phyloP scores from a whole-genome alignment of 495 filamentous ascomycete genomes.

The Aspergillus avenaceus region DNA sequence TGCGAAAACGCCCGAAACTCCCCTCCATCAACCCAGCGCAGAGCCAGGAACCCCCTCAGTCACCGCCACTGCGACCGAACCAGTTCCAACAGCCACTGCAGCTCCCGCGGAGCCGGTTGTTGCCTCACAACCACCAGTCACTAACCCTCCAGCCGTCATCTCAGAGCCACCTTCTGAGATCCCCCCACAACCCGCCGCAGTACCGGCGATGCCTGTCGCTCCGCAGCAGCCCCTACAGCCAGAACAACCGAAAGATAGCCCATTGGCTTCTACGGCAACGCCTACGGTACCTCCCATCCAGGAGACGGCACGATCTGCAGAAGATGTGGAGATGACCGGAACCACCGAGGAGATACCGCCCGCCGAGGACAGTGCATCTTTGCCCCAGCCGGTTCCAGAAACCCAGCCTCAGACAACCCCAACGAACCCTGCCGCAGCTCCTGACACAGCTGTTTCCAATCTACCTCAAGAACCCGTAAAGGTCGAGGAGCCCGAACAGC shows the following conservation, averaged over 20 bases:
- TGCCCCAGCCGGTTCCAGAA: not conserved
- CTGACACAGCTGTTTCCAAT: not conserved
- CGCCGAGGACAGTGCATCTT: not conserved
- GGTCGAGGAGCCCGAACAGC: not conserved
- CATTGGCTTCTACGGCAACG: conserved; percentile 3
- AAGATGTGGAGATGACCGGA: conserved; percentile 25
- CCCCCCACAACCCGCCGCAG: conserved; percentile 5
- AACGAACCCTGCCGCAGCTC: not conserved
- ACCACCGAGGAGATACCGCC: not conserved
- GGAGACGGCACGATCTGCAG: conserved; percentile 20
- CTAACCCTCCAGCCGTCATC: conserved; percentile 21
- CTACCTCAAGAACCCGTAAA: not conserved
- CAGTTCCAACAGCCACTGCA: conserved; percentile 3
- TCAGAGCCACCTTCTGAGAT: conserved; percentile 13
- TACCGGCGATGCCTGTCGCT: conserved; percentile 4
- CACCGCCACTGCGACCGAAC: conserved; percentile 18
- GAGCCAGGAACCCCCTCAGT: conserved; percentile 18
- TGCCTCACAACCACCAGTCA: conserved; percentile 19
- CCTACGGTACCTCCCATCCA: conserved; percentile 6
- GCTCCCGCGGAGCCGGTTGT: not conserved
- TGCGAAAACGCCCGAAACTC: conserved; percentile 44
- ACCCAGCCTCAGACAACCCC: not conserved
- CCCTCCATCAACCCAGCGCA: conserved; percentile 19
- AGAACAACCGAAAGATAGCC: not conserved
- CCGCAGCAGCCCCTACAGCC: conserved; percentile 7